Base-by-base conservation (phyloP, 176 grass and related monocot species). In the Themeda triandra region DNA sequence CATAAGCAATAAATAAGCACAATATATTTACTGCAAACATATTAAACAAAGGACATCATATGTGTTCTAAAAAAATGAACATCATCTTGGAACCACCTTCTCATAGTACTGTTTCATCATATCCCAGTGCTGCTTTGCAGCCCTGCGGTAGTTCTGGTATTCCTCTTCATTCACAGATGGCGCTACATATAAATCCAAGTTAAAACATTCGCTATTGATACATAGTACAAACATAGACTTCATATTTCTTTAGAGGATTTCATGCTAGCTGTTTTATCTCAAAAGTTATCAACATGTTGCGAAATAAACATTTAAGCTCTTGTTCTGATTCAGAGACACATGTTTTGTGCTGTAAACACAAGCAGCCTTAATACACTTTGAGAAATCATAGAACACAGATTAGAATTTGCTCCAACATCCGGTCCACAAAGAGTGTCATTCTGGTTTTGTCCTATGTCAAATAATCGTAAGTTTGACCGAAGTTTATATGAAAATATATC, bases 41-140 rank as follows among this genome's bases (percentile, higher is more conserved):
- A 63, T 66, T 54, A 82, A 82, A 73, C 10, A 84, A 24, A 30
- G 21, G 67, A 68, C n/a, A 10, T 11, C 32, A 40, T 28, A 18
- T 4, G 11, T 18, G 21, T 4, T 80, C 18, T n/a, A 51, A 69
- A 49, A 25, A 33, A 17, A 33, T 33, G 19, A 36, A 14, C 10
- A 77, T 73, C 83, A 68, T 66, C 21, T 12, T 37, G 42, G 30
- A 86, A 60, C 10, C 23, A 98, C 96, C 82, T 92, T 92, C 87
- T 75, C 87, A 84, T 95, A 98, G 80, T 98, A 98, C 63, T 92
- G 76, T 75, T 94, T 98, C 96, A 95, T 98, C 78, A 85, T 84
- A 88, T 82, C 87, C 96, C 93, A 95, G 67, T 98, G 82, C 80
- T 90, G 85, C 80, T 95, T 98, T 41, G 89, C 84, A 91, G 84